Percentiles rank a stretch among this genome's conserved stretches.
These are phyloP conservation scores for Globisporangium nunn DNA, from an alignment of 352 stramenopile species.

Conservation along the genomic window DNA sequence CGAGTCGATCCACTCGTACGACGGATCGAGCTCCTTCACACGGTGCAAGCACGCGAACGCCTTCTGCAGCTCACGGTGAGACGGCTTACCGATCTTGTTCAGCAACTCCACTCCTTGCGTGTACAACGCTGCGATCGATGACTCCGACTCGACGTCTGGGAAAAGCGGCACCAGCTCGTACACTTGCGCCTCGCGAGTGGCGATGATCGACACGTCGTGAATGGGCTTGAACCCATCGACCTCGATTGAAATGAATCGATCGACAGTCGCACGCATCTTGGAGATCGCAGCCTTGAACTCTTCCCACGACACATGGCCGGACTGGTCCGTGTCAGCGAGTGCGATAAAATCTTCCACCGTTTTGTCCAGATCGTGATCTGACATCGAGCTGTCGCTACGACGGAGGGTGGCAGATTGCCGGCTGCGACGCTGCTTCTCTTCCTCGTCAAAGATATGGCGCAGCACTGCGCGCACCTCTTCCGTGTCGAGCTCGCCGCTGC, in stretches of 20 bases:
- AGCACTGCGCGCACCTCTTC: conserved; percentile 73
- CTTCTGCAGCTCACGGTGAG: conserved; percentile 48
- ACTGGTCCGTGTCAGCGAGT: conserved; percentile 71
- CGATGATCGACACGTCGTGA: conserved; percentile 57
- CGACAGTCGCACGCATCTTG: conserved; percentile 59
- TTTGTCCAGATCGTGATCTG: conserved; percentile 49
- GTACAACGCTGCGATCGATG: conserved; percentile 62
- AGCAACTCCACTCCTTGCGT: conserved; percentile 56
- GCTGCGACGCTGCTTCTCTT: conserved; percentile 37
- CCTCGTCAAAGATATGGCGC: conserved; percentile 60
- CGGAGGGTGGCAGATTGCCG: conserved; percentile 7
- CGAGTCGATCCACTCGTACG: conserved; percentile 83
- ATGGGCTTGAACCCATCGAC: conserved; percentile 67
- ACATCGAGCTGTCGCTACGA: conserved; percentile 40
- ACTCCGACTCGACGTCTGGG: conserved; percentile 64
- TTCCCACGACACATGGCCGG: conserved; percentile 76
- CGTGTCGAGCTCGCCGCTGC: conserved; percentile 70
- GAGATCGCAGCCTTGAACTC: conserved; percentile 82
- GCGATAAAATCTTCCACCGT: conserved; percentile 73
- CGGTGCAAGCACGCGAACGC: conserved; percentile 71
- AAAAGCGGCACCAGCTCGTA: conserved; percentile 72
- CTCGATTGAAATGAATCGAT: conserved; percentile 71
- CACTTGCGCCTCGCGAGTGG: conserved; percentile 66
- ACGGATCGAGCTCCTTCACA: conserved; percentile 57
- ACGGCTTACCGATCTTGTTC: conserved; percentile 55